phyloP scores from a whole-genome alignment of 1,284 basidiomycete species.

The Cryptococcus floricola region DNA sequence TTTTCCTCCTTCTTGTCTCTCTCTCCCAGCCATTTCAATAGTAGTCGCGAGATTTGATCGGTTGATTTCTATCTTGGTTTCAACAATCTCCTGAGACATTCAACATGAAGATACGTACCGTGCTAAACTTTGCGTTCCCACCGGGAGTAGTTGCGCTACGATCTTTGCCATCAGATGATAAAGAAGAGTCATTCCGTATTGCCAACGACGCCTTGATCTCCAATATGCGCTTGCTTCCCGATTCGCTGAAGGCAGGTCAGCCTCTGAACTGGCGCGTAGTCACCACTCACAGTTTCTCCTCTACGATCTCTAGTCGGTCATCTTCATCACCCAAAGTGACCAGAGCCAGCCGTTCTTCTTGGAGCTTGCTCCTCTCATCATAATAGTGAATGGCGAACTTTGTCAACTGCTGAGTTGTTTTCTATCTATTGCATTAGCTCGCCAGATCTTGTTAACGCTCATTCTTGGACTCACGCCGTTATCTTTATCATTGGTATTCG shows the following conservation, averaged over 20 bases:
- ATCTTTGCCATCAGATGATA: no score
- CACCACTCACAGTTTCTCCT: constrained; percentile 27
- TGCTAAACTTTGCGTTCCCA: not conserved
- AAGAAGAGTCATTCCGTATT: no score
- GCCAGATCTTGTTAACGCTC: not conserved
- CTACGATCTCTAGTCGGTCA: constrained; percentile 37
- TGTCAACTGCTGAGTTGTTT: not conserved
- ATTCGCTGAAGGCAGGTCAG: no score
- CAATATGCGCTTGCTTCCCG: no score
- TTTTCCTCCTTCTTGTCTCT: constrained; percentile 7
- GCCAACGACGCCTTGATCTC: no score
- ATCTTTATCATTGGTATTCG: not conserved
- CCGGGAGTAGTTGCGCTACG: not conserved
- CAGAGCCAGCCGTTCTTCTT: constrained; percentile 14
- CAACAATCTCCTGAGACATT: not conserved
- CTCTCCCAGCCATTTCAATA: constrained; percentile 11
- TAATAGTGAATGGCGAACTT: constrained; percentile 28
- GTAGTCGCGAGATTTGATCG: not conserved
- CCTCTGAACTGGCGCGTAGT: no score
- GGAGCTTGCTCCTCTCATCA: constrained; percentile 17
- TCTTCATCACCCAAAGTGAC: constrained; percentile 10
- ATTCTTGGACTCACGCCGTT: constrained; percentile 12
- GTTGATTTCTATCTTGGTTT: not conserved
- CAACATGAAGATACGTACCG: not conserved
- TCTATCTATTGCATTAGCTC: not conserved